Base-by-base conservation (phyloP, 1,284 basidiomycete species). In the Ganoderma resinaceum region DNA sequence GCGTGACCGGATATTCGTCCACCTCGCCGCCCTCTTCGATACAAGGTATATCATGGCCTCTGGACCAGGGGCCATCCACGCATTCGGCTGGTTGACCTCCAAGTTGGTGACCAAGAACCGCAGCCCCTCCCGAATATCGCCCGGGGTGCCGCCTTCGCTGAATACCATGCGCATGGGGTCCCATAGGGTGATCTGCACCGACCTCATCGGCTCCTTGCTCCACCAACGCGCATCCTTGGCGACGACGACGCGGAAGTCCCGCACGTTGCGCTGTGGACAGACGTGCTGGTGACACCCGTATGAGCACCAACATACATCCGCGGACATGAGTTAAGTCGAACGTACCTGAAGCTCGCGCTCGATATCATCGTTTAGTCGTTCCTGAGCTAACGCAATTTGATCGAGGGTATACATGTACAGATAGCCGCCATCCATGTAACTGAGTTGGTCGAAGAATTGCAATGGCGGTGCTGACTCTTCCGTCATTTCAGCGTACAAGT, bases 121-220 rank as follows among this genome's bases (percentile, higher is more conserved):
- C 76, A 91, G 87, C 0, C 93, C 93, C 35, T 86, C 84, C 40
- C 84, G 80, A 72, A 97, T 88, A 2, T 83, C 77, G 8, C 88
- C 90, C 5, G 84, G 80, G 12, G 82, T 81, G 37, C 77, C 82
- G 9, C 83, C 86, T 68, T 92, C 91, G 31, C 82, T 80, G 20
- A 84, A 78, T 0, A 81, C 81, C 29, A 93, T 74, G 11, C 81
- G 82, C 5, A 89, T 80, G 1, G 89, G 90, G 75, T 97, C 94
- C 95, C 95, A 97, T 0, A 96, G 86, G 0, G 92, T 96, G 61
- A 98, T 74, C 76, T 95, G 92, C 0, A 89, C 95, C 1, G 80
- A 84, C 20, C 94, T 86, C 66, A 83, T 82, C 5, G 85, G 81
- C 18, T 86, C 85, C 69, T 83, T 81, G 68, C 83, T 83, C 0